phyloP scores from a whole-genome alignment of 2,329 filamentous ascomycete genomes.

The Colletotrichum viniferum region DNA sequence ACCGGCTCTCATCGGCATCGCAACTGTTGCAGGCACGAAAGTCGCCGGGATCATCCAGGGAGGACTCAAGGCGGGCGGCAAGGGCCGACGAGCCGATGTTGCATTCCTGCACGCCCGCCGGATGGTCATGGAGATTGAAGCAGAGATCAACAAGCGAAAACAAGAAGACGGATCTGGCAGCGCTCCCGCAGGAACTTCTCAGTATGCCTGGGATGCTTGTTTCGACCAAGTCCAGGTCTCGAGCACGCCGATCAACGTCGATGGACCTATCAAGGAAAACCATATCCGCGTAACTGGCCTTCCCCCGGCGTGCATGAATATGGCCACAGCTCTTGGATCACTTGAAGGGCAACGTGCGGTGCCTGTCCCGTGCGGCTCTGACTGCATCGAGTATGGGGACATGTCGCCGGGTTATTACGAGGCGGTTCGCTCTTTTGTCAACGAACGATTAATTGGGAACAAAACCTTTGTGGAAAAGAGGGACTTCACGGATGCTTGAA shows the following conservation, averaged over 20 bases:
- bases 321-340: not conserved
- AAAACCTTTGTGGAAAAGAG: not conserved
- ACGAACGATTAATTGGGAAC: not conserved
- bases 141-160: not conserved
- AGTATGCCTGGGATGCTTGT: not conserved
- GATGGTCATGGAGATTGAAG: not conserved
- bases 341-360: not conserved
- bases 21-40: not conserved
- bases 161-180: not conserved
- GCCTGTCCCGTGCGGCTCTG: not conserved
- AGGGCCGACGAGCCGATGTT: not conserved
- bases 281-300: not conserved
- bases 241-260: not conserved
- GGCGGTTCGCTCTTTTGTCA: not conserved
- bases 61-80: not conserved
- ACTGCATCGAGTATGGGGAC: not conserved
- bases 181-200: not conserved
- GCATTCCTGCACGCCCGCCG: not conserved
- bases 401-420: not conserved
- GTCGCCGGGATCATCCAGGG: not conserved
- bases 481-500: not conserved
- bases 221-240: not conserved
- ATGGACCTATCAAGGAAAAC: not conserved
- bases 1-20: not conserved
- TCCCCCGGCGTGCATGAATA: not conserved